These are phyloP conservation scores for Boletus holoroseus DNA, from an alignment of 1,284 basidiomycete genomes.

Conservation along the genomic window DNA sequence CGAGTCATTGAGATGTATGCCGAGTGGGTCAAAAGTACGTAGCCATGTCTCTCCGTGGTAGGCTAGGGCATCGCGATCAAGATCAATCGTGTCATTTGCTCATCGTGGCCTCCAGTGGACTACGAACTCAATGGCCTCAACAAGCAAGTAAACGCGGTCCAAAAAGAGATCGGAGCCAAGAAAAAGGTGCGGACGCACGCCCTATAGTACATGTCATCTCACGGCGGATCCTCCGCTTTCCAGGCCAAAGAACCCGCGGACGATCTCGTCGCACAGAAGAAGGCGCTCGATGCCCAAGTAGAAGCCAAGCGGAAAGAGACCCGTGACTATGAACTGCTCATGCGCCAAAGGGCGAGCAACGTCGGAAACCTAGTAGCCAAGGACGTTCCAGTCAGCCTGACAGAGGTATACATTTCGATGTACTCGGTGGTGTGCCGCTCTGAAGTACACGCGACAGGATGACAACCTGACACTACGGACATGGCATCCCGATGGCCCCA, in stretches of 20 bases:
- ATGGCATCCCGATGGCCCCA: slow-evolving; percentile 84
- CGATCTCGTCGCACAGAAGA: slow-evolving; percentile 79
- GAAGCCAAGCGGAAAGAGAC: slow-evolving; percentile 69
- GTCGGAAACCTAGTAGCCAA: slow-evolving; percentile 94
- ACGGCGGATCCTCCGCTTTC: slow-evolving; percentile 1
- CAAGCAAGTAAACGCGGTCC: slow-evolving; percentile 83
- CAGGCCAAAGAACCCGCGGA: slow-evolving; percentile 90
- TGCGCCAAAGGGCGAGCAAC: slow-evolving; percentile 75
- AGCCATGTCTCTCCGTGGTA: background rate
- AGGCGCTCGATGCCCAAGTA: slow-evolving; percentile 74
- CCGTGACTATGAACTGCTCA: slow-evolving; percentile 71
- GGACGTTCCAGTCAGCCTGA: slow-evolving; percentile 79
- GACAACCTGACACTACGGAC: slow-evolving; percentile 80
- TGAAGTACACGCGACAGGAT: slow-evolving; percentile 46
- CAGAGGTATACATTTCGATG: slow-evolving; percentile 62
- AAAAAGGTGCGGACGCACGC: slow-evolving; percentile 63
- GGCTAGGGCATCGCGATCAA: background rate
- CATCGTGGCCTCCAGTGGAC: slow-evolving; percentile 54
- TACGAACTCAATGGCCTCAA: slow-evolving; percentile 76
- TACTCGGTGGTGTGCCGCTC: background rate
- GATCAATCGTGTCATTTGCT: slow-evolving; percentile 5
- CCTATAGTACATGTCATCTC: background rate
- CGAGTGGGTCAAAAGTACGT: slow-evolving; percentile 86
- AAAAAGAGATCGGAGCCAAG: slow-evolving; percentile 92
- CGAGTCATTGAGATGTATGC: slow-evolving; percentile 90